A percentile compares a stretch with the other conserved stretches of the same genome.
Evolutionary conservation across 306 rosid species (phyloP).

Genomic region (Lupinus albus): DNA sequence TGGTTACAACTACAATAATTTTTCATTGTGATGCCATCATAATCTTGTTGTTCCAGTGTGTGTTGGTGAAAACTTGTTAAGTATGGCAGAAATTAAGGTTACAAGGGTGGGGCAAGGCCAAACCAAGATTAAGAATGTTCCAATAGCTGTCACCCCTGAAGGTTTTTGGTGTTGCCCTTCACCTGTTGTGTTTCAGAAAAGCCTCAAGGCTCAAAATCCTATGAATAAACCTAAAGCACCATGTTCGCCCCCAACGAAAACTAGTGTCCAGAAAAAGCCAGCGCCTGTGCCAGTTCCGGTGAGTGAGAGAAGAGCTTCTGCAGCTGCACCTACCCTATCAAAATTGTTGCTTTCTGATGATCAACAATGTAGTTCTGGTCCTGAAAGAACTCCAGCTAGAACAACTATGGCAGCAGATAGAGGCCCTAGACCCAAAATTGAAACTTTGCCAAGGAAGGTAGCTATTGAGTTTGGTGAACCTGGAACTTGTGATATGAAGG

Average conservation of each 20-base stretch:
- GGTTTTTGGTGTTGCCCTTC: conserved; percentile 99
- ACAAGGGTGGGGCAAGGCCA: conserved; percentile 75
- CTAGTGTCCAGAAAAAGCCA: conserved; percentile 59
- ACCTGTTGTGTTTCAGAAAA: conserved; percentile 92
- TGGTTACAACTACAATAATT: conserved; percentile 30
- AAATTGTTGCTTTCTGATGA: conserved; percentile 59
- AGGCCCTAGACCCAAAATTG: conserved; percentile 65
- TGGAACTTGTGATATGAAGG: conserved; percentile 87
- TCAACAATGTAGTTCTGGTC: conserved; percentile 47
- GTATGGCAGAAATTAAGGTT: conserved; percentile 83
- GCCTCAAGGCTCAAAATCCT: conserved; percentile 71
- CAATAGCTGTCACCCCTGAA: conserved; percentile 97
- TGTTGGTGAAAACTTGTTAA: conserved; percentile 36
- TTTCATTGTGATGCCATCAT: conserved; percentile 42
- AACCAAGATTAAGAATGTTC: conserved; percentile 84
- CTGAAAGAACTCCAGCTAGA: conserved; percentile 51
- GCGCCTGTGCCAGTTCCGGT: conserved; percentile 36
- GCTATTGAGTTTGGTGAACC: conserved; percentile 97
- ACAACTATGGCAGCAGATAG: conserved; percentile 64
- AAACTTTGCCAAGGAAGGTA: conserved; percentile 80
- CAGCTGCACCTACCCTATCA: conserved; percentile 52
- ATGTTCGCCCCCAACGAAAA: conserved; percentile 64
- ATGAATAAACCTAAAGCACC: conserved; percentile 68
- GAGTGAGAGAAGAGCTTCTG: conserved; percentile 55
- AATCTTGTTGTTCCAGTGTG: conserved; percentile 29